A percentile compares a stretch with the other conserved stretches of the same genome.
Evolutionary conservation across 2,329 filamentous ascomycete species (phyloP).

Genomic region (Pseudogymnoascus sp.): DNA sequence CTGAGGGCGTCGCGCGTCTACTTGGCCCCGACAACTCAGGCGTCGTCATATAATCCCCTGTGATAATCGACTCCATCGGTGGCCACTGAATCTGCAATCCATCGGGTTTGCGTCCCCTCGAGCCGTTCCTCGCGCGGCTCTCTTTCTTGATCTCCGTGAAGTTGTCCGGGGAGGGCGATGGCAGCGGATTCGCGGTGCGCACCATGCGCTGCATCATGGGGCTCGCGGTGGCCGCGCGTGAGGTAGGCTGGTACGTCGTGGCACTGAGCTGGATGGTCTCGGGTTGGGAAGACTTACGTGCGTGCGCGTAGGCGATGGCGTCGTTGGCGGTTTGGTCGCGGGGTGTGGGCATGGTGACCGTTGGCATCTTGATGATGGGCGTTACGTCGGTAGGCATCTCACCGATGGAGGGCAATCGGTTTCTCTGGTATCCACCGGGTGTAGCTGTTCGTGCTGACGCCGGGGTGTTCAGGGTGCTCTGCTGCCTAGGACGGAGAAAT

Average conservation of each 20-base stretch:
- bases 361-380: constrained; percentile 16
- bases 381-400: constrained; percentile 52
- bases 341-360: constrained; percentile 18
- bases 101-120: constrained; percentile 71
- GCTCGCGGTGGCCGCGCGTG: constrained; percentile 56
- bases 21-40: constrained; percentile 50
- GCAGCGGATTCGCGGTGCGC: constrained; percentile 47
- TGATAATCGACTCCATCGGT: constrained; percentile 44
- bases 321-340: constrained; percentile 17
- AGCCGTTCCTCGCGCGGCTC: constrained; percentile 58
- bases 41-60: constrained; percentile 47
- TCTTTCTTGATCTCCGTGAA: constrained; percentile 57
- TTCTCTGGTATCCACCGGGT: constrained; percentile 53
- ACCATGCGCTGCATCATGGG: constrained; percentile 52
- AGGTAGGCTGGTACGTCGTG: constrained; percentile 27
- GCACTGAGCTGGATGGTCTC: constrained; percentile 33
- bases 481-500: constrained; percentile 59
- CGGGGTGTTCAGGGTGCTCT: constrained; percentile 63
- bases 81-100: constrained; percentile 60
- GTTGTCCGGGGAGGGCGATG: constrained; percentile 61
- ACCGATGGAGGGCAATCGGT: constrained; percentile 71
- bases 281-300: constrained; percentile 27
- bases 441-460: constrained; percentile 59
- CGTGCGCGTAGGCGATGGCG: constrained; percentile 24
- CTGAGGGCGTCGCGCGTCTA: constrained; percentile 27